These are phyloP conservation scores for Meyerozyma guilliermondii DNA, from an alignment of 1,139 yeast genomes.

Conservation along the genomic window DNA sequence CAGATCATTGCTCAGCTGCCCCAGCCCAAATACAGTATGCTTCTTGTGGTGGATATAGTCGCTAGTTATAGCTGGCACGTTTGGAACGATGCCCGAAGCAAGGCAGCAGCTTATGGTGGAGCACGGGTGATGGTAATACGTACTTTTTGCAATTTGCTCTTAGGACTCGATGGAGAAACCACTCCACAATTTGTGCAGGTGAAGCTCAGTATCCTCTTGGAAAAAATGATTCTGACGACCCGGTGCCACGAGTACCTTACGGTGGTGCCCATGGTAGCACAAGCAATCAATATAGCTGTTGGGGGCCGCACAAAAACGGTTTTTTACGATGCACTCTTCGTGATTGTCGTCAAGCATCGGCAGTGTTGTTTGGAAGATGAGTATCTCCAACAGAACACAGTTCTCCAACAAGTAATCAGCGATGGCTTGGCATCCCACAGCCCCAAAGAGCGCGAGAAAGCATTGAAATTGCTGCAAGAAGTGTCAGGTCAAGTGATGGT, in stretches of 20 bases:
- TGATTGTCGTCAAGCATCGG: conserved; percentile 8
- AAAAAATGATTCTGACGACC: not conserved
- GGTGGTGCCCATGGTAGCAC: conserved; percentile 7
- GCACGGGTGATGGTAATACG: conserved; percentile 1
- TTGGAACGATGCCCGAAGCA: conserved; percentile 20
- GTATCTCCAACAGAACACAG: conserved; percentile 9
- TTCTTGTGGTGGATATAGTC: conserved; percentile 25
- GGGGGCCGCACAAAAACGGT: conserved; percentile 7
- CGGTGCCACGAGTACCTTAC: conserved; percentile 8
- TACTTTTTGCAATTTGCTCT: not conserved
- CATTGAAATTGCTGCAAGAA: not conserved
- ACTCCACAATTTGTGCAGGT: not conserved
- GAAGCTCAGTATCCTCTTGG: not conserved
- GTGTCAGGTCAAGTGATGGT: not conserved
- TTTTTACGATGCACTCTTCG: conserved; percentile 9
- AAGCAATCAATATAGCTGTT: conserved; percentile 5
- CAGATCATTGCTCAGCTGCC: conserved; percentile 14
- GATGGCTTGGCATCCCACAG: conserved; percentile 5
- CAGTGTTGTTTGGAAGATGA: conserved; percentile 7
- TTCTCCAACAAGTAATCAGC: conserved; percentile 5
- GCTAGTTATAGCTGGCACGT: conserved; percentile 35
- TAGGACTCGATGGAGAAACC: not conserved
- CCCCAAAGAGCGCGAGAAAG: not conserved
- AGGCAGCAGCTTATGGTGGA: conserved; percentile 24
- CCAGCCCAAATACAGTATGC: conserved; percentile 9